Conservation (phyloP, 2,329 filamentous ascomycete genomes). For the Cladorrhinum sp. region DNA sequence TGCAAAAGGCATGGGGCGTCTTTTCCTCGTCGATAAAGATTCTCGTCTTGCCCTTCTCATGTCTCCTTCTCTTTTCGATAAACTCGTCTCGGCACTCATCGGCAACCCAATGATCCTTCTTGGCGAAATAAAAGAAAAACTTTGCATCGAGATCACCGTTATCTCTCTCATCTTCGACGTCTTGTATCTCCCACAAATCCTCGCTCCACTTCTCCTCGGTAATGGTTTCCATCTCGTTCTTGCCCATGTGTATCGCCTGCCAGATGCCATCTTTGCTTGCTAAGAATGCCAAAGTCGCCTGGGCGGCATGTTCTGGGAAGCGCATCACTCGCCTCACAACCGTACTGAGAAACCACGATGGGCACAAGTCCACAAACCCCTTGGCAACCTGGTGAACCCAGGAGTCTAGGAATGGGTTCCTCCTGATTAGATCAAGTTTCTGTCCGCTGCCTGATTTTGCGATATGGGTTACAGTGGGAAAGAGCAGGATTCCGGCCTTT, state of each 20-base stretch:
- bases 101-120: slow-evolving; percentile 62
- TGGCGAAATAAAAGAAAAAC: slow-evolving; percentile 59
- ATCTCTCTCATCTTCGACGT: slow-evolving; percentile 29
- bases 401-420: slow-evolving; percentile 41
- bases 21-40: slow-evolving; percentile 55
- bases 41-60: slow-evolving; percentile 37
- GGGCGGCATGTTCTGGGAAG: slow-evolving; percentile 48
- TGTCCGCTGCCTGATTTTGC: slow-evolving; percentile 59
- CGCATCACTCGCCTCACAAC: slow-evolving; percentile 44
- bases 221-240: slow-evolving; percentile 60
- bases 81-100: slow-evolving; percentile 55
- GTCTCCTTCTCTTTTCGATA: slow-evolving; percentile 40
- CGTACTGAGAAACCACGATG: slow-evolving; percentile 40
- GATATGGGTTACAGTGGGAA: slow-evolving; percentile 73
- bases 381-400: slow-evolving; percentile 42
- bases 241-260: slow-evolving; percentile 58
- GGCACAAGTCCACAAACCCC: slow-evolving; percentile 41
- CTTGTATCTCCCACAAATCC: slow-evolving; percentile 53
- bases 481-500: slow-evolving; percentile 60
- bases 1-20: slow-evolving; percentile 61
- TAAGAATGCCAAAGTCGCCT: slow-evolving; percentile 52
- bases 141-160: slow-evolving; percentile 36
- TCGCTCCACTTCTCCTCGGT: slow-evolving; percentile 57
- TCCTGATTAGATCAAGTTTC: slow-evolving; percentile 45
- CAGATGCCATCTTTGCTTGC: slow-evolving; percentile 55